These are phyloP conservation scores for Calonectria pteridis DNA, from an alignment of 2,329 filamentous ascomycete species.

Conservation along the genomic window DNA sequence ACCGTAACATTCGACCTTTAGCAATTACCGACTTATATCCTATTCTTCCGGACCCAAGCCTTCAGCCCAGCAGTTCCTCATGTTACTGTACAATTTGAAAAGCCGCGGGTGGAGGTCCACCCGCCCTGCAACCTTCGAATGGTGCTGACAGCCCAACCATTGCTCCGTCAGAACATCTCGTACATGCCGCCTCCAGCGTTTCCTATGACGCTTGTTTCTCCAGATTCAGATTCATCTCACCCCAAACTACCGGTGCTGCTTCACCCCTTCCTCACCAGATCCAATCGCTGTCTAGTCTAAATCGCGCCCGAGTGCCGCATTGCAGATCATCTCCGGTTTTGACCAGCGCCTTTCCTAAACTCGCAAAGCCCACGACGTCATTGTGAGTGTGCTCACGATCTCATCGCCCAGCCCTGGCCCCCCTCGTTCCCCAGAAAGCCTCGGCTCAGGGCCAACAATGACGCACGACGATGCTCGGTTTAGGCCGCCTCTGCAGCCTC, in stretches of 20 bases:
- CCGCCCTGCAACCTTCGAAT: not conserved
- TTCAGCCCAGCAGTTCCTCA: not conserved
- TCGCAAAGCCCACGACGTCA: constrained; percentile 39
- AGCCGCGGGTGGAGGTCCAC: not conserved
- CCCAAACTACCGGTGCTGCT: constrained; percentile 32
- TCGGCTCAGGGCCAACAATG: constrained; percentile 17
- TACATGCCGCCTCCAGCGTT: constrained; percentile 32
- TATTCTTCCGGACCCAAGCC: not conserved
- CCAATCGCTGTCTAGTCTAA: constrained; percentile 36
- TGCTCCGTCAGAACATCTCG: not conserved
- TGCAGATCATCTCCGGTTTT: constrained; percentile 50
- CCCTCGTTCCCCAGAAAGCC: constrained; percentile 19
- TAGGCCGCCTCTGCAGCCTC: constrained; percentile 16
- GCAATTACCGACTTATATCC: constrained; percentile 12
- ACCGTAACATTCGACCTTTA: not conserved
- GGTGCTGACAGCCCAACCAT: not conserved
- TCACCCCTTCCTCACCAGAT: constrained; percentile 17
- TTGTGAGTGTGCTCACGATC: constrained; percentile 39
- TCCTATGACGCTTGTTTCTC: constrained; percentile 23
- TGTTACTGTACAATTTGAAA: constrained; percentile 1
- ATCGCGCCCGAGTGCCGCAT: constrained; percentile 33
- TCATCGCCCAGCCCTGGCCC: constrained; percentile 36
- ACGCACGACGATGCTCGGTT: constrained; percentile 19
- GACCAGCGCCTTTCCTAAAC: constrained; percentile 48
- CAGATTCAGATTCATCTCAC: constrained; percentile 21